Percentiles rank a stretch among this genome's conserved stretches.
Evolutionary conservation across 306 rosid species (phyloP).

Genomic region (Acacia acuminata): DNA sequence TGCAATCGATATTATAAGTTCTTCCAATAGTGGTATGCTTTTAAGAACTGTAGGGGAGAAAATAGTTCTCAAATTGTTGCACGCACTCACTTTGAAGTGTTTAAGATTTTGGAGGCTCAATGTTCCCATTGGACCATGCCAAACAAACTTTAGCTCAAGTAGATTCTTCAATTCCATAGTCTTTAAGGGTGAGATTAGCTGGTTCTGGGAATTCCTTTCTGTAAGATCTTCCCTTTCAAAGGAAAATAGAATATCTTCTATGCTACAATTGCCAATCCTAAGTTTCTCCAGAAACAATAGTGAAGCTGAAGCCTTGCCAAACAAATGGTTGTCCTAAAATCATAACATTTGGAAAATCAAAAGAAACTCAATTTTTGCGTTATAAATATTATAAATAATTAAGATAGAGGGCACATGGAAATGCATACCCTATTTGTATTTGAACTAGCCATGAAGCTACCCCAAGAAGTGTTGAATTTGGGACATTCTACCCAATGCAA

Average conservation of each 20-base stretch:
- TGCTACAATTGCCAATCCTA: background rate
- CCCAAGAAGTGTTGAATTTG: background rate
- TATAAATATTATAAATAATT: background rate
- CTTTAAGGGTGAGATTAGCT: background rate
- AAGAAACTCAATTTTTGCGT: background rate
- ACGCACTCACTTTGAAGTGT: background rate
- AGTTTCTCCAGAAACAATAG: background rate
- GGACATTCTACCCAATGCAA: background rate
- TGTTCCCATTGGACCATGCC: background rate
- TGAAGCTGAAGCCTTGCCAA: background rate
- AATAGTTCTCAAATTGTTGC: background rate
- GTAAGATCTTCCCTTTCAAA: background rate
- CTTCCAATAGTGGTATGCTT: background rate
- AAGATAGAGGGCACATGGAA: background rate
- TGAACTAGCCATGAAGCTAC: background rate
- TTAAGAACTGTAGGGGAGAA: background rate
- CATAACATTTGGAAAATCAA: background rate
- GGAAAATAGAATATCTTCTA: background rate
- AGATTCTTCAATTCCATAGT: background rate
- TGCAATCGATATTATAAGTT: background rate
- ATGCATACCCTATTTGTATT: background rate
- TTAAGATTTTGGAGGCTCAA: background rate
- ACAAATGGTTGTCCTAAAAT: background rate
- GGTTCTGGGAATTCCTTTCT: background rate
- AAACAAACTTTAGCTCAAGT: background rate